Percentiles rank a stretch among this genome's conserved stretches.
Conservation (phyloP, 352 stramenopile genomes). For the Saprolegnia diclina region DNA sequence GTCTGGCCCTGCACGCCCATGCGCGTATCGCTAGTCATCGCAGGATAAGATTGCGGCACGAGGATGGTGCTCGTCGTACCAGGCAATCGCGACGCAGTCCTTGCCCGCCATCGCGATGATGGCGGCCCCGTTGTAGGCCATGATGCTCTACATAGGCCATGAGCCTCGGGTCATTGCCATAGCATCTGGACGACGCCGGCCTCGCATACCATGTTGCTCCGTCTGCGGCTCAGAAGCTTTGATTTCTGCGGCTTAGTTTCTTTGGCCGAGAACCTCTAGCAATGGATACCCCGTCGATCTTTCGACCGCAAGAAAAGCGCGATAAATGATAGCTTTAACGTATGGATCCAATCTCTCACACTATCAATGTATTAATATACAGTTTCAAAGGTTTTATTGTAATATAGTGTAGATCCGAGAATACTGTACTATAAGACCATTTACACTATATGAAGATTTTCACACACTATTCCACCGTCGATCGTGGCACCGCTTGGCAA, state of each 20-base stretch:
- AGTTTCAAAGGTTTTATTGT: background rate
- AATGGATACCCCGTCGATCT: background rate
- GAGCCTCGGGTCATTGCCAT: background rate
- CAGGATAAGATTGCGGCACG: conserved; percentile 9
- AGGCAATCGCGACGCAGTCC: conserved; percentile 98
- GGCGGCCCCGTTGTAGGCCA: conserved; percentile 98
- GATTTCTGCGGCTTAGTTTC: conserved; percentile 19
- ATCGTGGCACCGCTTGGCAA: background rate
- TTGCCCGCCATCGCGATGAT: conserved; percentile 99
- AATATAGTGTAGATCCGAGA: background rate
- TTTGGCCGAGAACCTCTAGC: background rate
- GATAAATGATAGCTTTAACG: too few relatives aligned
- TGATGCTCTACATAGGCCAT: conserved; percentile 39
- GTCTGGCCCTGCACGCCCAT: conserved; percentile 96
- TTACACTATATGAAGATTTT: too few relatives aligned
- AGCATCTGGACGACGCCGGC: too few relatives aligned
- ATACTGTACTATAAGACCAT: background rate
- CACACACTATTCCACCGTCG: background rate
- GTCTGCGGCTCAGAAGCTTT: conserved; percentile 1
- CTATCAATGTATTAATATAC: background rate
- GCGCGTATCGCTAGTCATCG: conserved; percentile 86
- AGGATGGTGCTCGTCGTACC: conserved; percentile 37
- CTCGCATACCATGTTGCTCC: conserved; percentile 1
- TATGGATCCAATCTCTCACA: background rate
- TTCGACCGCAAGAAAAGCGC: background rate